Evolutionary conservation across 306 rosid species (phyloP).

Genomic region (Senna tora): DNA sequence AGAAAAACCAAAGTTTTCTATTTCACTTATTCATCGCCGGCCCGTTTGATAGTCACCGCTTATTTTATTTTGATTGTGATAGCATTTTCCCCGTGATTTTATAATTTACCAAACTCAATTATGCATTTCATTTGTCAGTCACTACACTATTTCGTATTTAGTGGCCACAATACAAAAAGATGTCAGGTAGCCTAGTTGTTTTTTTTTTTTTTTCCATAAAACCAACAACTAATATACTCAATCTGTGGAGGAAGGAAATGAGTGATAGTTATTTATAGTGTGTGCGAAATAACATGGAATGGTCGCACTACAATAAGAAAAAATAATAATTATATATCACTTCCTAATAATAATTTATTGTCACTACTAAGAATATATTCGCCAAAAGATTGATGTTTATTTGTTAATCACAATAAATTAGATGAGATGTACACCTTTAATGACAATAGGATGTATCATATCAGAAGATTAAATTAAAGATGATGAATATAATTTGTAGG

Average conservation of each 20-base stretch:
- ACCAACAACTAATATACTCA: not conserved
- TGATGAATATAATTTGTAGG: not conserved
- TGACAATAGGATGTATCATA: too few species aligned
- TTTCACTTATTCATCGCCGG: not conserved
- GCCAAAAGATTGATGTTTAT: not conserved
- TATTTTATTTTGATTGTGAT: not conserved
- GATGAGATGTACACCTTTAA: not conserved
- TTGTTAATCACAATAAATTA: not conserved
- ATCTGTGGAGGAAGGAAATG: not conserved
- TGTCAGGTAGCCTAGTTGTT: not conserved
- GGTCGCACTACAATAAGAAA: not conserved
- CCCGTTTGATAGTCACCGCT: not conserved
- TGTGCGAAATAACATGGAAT: not conserved
- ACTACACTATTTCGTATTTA: not conserved
- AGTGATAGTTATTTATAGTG: not conserved
- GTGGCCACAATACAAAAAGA: not conserved
- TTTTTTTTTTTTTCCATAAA: not conserved
- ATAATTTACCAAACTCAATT: not conserved
- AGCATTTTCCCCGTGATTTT: not conserved
- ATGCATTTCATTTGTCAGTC: not conserved
- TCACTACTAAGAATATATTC: not conserved
- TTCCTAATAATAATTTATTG: not conserved
- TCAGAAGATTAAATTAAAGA: not conserved
- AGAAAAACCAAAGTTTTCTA: not conserved
- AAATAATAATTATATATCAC: not conserved